A percentile compares a stretch with the other conserved stretches of the same genome.
These are phyloP conservation scores for Abortiporus biennis DNA, from an alignment of 1,284 basidiomycete species.

Conservation along the genomic window DNA sequence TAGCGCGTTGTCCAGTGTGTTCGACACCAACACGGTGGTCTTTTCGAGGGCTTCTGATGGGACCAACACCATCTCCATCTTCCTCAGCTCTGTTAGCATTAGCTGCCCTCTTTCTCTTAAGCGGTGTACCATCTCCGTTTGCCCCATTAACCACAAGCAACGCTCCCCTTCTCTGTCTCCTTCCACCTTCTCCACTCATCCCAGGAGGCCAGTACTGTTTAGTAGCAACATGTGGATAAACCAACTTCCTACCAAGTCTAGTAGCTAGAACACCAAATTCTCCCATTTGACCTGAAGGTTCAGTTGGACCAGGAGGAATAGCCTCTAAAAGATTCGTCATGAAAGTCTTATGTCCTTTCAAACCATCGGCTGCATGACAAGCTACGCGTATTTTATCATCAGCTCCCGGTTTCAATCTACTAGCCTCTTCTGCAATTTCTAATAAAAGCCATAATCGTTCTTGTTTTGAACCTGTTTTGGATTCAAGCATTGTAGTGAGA, in stretches of 20 bases:
- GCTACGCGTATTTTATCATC: conserved; percentile 99
- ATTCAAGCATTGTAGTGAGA: conserved; percentile 75
- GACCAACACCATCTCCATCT: conserved; percentile 55
- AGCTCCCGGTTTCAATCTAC: conserved; percentile 88
- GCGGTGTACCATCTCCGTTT: conserved; percentile 36
- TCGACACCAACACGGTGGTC: conserved; percentile 30
- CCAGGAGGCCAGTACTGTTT: conserved; percentile 57
- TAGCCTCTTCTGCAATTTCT: conserved; percentile 92
- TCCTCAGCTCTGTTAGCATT: too few species aligned
- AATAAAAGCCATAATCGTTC: conserved; percentile 83
- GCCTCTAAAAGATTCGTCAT: conserved; percentile 60
- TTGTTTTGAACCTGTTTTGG: conserved; percentile 60
- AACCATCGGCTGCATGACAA: conserved; percentile 88
- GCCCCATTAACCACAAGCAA: conserved; percentile 18
- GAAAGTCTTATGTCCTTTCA: conserved; percentile 68
- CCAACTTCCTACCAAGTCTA: conserved; percentile 54
- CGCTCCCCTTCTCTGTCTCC: conserved; percentile 36
- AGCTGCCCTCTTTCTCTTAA: conserved; percentile 50
- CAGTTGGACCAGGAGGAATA: conserved; percentile 63
- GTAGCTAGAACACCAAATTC: conserved; percentile 24
- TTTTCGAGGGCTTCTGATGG: conserved; percentile 36
- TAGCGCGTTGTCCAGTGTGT: conserved; percentile 35
- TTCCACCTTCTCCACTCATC: conserved; percentile 43
- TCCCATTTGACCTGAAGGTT: too few species aligned
- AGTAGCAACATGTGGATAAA: conserved; percentile 67